phyloP scores from a whole-genome alignment of 805 yeast species.

The Starmerella floricola region DNA sequence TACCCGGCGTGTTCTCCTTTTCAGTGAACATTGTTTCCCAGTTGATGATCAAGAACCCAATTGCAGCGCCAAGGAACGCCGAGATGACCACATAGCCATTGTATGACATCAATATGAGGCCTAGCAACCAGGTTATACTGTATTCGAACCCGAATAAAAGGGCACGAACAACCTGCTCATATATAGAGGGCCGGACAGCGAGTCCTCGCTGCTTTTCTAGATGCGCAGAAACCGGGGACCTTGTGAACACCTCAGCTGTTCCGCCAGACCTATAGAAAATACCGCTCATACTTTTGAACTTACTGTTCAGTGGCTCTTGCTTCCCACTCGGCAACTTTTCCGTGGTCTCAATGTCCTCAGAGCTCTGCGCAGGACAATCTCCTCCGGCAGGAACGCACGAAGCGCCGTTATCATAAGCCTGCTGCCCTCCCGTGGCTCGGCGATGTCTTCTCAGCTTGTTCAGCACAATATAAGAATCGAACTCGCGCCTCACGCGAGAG shows the following conservation, averaged over 20 bases:
- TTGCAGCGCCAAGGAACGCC: slow-evolving; percentile 48
- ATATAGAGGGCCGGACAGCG: slow-evolving; percentile 31
- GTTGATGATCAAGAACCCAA: slow-evolving; percentile 46
- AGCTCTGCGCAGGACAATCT: no score
- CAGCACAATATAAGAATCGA: slow-evolving; percentile 24
- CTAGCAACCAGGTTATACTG: slow-evolving; percentile 52
- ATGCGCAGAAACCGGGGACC: no score
- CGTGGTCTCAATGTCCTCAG: no score
- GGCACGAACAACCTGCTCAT: slow-evolving; percentile 43
- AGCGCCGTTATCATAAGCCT: background rate
- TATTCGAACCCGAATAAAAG: slow-evolving; percentile 45
- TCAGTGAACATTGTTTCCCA: slow-evolving; percentile 27
- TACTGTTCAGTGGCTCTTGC: no score
- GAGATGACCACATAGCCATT: slow-evolving; percentile 56
- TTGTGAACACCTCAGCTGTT: no score
- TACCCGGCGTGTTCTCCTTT: slow-evolving; percentile 1
- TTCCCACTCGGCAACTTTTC: no score
- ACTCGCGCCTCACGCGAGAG: slow-evolving; percentile 42
- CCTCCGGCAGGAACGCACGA: no score
- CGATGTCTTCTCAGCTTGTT: slow-evolving; percentile 2
- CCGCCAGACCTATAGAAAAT: no score
- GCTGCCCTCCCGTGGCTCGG: background rate
- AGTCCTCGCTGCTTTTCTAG: no score
- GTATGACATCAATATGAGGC: slow-evolving; percentile 65
- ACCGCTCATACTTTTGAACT: no score